Conservation (phyloP, 75 land plant species). For the Adiantum capillusveneris region DNA sequence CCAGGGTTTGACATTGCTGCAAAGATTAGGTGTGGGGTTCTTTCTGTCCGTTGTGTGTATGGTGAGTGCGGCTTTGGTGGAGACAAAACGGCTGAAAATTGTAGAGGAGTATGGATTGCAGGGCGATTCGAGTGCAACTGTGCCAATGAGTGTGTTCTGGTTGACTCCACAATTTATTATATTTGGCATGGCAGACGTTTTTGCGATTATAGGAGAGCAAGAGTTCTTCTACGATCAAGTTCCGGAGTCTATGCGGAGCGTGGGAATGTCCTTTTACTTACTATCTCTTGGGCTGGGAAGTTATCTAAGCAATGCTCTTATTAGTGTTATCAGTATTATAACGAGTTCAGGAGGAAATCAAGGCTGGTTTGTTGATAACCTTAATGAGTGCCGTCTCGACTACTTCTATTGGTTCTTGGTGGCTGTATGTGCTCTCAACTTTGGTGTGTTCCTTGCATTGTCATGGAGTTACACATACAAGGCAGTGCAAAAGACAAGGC, state of each 20-base stretch:
- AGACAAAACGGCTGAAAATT: slow-evolving; percentile 32
- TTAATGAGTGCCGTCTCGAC: slow-evolving; percentile 54
- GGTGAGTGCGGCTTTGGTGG: slow-evolving; percentile 58
- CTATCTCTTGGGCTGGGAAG: slow-evolving; percentile 35
- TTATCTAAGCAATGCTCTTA: slow-evolving; percentile 49
- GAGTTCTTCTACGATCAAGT: too few relatives aligned
- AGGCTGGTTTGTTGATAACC: slow-evolving; percentile 57
- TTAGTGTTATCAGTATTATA: slow-evolving; percentile 27
- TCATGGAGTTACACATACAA: slow-evolving; percentile 27
- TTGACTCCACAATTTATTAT: slow-evolving; percentile 79
- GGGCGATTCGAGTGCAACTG: slow-evolving; percentile 4
- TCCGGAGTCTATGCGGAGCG: slow-evolving; percentile 37
- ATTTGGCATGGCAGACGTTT: slow-evolving; percentile 78
- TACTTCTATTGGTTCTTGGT: slow-evolving; percentile 68
- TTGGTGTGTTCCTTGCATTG: slow-evolving; percentile 30
- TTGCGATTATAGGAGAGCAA: slow-evolving; percentile 83
- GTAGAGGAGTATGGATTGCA: slow-evolving; percentile 13
- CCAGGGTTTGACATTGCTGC: slow-evolving; percentile 57
- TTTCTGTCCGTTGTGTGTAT: slow-evolving; percentile 62
- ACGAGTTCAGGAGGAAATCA: slow-evolving; percentile 14
- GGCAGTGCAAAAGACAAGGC: too few relatives aligned
- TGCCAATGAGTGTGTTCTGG: slow-evolving; percentile 64
- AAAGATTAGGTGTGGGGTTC: slow-evolving; percentile 81
- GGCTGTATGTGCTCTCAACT: slow-evolving; percentile 36
- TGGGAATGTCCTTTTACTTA: slow-evolving; percentile 32